Evolutionary conservation across 1,139 yeast species (phyloP), one percentile per base, ranked within the genome.

Genomic region (Geotrichum candidum): DNA sequence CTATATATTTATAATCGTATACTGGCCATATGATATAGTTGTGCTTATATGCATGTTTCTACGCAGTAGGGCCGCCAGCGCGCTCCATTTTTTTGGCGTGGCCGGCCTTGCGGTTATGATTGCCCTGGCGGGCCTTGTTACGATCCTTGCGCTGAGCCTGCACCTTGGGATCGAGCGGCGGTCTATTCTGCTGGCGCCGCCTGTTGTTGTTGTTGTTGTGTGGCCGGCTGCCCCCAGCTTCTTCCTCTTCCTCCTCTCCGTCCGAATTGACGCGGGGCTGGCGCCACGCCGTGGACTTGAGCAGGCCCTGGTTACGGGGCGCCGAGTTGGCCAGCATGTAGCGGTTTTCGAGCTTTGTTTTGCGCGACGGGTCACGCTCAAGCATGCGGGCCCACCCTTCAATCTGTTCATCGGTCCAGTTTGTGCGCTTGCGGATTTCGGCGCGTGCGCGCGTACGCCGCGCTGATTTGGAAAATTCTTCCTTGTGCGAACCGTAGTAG

Each of bases 371-470:
- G 55, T 86, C 83, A 66, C 82, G 83, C 57, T 82, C 80, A 45
- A 91, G 73, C 87, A 88, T 87, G 64, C 88, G 77, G 1, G 88
- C 87, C 97, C 97, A 92, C 0, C 96, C 96, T 77, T 92, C 97
- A 55, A 92, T 83, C 72, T 90, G 96, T 70, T 90, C 97, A 72
- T 91, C 94, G 0, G 91, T 79, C 96, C 96, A 89, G 0, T 78
- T 78, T 0, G 86, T 82, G 50, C 77, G 76, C 18, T 73, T 70
- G 66, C 81, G 83, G 69, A 90, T 74, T 27, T 80, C 82, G 35
- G 76, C 75, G 62, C 97, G 79, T 10, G 70, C 73, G 51, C 78
- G 74, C 0, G 85, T 70, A 58, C 85, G 84, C 63, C 97, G 78
- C 5, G 78, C 73, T 0, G 75, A 66, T 64, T 82, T 79, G 9